Percentiles rank a stretch among this genome's conserved stretches.
phyloP scores from a whole-genome alignment of 2,329 filamentous ascomycete genomes.

The Didymella lethalis region DNA sequence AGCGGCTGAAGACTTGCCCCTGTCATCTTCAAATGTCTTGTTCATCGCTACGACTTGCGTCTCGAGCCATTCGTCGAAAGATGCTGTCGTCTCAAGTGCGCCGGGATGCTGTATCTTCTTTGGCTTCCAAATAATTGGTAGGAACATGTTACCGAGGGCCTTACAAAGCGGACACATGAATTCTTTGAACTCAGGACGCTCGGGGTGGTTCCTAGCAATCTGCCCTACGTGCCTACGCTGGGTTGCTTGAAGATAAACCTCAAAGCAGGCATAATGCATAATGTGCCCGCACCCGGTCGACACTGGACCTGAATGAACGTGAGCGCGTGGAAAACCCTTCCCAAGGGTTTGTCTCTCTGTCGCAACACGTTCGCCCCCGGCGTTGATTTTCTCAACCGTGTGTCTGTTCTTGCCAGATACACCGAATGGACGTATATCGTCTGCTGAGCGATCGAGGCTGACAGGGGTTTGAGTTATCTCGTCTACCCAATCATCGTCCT shows the following conservation, averaged over 20 bases:
- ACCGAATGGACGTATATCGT: slow-evolving; percentile 85
- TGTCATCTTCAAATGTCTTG: slow-evolving; percentile 52
- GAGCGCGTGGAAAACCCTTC: slow-evolving; percentile 80
- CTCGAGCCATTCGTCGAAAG: slow-evolving; percentile 75
- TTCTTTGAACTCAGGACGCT: slow-evolving; percentile 78
- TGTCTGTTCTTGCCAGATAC: slow-evolving; percentile 86
- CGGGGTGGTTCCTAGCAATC: slow-evolving; percentile 92
- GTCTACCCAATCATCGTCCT: slow-evolving; percentile 81
- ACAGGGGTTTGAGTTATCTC: slow-evolving; percentile 81
- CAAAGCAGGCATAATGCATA: slow-evolving; percentile 97
- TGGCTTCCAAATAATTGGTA: slow-evolving; percentile 95
- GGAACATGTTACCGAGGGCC: slow-evolving; percentile 90
- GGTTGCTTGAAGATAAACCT: slow-evolving; percentile 86
- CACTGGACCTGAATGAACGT: slow-evolving; percentile 76
- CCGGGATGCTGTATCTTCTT: slow-evolving; percentile 85
- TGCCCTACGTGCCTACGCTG: slow-evolving; percentile 85
- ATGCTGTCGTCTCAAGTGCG: slow-evolving; percentile 64
- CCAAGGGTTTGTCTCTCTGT: slow-evolving; percentile 83
- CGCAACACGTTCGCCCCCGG: slow-evolving; percentile 73
- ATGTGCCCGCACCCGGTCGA: slow-evolving; percentile 95
- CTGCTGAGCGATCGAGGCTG: slow-evolving; percentile 85
- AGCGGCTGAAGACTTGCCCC: slow-evolving; percentile 32
- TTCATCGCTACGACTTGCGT: slow-evolving; percentile 62
- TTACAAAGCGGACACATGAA: slow-evolving; percentile 98
- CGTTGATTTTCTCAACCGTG: slow-evolving; percentile 76